Conservation (phyloP, 2,329 filamentous ascomycete genomes). For the Paecilomyces variotii region DNA sequence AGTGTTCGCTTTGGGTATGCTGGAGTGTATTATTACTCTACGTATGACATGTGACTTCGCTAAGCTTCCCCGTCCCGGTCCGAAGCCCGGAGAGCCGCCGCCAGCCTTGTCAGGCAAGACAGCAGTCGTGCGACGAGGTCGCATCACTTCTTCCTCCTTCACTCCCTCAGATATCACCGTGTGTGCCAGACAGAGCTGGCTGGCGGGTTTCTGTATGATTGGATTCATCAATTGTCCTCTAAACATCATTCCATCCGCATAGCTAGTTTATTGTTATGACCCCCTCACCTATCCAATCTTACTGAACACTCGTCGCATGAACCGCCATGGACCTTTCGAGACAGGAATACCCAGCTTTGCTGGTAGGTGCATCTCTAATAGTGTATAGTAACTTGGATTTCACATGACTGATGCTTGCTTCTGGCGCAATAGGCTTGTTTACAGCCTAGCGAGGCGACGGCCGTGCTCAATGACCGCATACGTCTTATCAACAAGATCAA, state of each 20-base stretch:
- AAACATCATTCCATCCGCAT: conserved; percentile 5
- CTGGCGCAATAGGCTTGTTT: conserved; percentile 58
- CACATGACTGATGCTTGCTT: conserved; percentile 6
- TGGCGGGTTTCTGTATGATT: background rate
- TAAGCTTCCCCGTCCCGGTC: background rate
- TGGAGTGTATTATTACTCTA: background rate
- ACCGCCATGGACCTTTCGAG: conserved; percentile 65
- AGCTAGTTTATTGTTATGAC: conserved; percentile 20
- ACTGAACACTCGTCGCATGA: conserved; percentile 16
- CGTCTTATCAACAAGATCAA: conserved; percentile 82
- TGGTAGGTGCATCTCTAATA: conserved; percentile 54
- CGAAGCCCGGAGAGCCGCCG: conserved; percentile 6
- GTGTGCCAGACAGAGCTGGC: background rate
- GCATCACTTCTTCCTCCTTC: conserved; percentile 9
- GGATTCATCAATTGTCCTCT: conserved; percentile 3
- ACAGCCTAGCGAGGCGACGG: conserved; percentile 72
- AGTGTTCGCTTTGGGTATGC: background rate
- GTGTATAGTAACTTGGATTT: conserved; percentile 13
- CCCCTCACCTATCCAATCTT: conserved; percentile 12
- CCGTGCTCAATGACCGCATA: conserved; percentile 76
- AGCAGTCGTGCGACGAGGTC: conserved; percentile 5
- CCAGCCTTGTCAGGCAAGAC: conserved; percentile 15
- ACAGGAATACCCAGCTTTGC: conserved; percentile 86
- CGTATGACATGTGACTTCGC: conserved; percentile 1
- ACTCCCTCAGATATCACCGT: background rate